phyloP scores from a whole-genome alignment of 2,329 filamentous ascomycete species.

The Monosporascus sp. region DNA sequence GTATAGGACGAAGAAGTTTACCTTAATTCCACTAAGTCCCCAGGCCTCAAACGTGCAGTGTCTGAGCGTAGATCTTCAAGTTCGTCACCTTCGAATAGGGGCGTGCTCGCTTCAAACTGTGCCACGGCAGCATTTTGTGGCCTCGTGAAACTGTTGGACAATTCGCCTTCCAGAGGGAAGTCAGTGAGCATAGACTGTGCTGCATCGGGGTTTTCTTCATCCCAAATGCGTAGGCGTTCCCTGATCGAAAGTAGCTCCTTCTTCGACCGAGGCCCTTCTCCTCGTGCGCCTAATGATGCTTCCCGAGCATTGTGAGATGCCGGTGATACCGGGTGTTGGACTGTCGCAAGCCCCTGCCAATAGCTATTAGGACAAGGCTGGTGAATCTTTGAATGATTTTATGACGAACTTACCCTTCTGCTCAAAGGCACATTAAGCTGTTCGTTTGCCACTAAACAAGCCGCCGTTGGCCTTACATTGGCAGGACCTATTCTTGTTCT shows the following conservation, averaged over 20 bases:
- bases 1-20: conserved; percentile 9
- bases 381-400: neutral
- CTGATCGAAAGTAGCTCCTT: conserved; percentile 28
- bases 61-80: conserved; percentile 29
- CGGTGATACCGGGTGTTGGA: conserved; percentile 10
- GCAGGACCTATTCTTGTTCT: conserved; percentile 6
- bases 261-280: neutral
- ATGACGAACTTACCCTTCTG: conserved; percentile 17
- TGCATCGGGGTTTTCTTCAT: conserved; percentile 27
- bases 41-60: conserved; percentile 30
- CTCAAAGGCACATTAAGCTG: conserved; percentile 4
- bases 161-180: conserved; percentile 16
- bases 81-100: conserved; percentile 32
- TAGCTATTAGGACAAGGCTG: conserved; percentile 6
- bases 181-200: conserved; percentile 23
- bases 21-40: conserved; percentile 48
- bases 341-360: conserved; percentile 21
- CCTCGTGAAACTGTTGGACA: conserved; percentile 32
- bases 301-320: neutral
- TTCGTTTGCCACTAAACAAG: conserved; percentile 6
- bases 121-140: conserved; percentile 26
- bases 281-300: neutral
- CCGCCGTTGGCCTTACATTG: conserved; percentile 5
- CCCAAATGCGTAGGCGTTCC: conserved; percentile 37
- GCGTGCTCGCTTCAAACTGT: conserved; percentile 22